Evolutionary conservation across 257 asterid species (phyloP).

Genomic region (Scutellaria galericulata): DNA sequence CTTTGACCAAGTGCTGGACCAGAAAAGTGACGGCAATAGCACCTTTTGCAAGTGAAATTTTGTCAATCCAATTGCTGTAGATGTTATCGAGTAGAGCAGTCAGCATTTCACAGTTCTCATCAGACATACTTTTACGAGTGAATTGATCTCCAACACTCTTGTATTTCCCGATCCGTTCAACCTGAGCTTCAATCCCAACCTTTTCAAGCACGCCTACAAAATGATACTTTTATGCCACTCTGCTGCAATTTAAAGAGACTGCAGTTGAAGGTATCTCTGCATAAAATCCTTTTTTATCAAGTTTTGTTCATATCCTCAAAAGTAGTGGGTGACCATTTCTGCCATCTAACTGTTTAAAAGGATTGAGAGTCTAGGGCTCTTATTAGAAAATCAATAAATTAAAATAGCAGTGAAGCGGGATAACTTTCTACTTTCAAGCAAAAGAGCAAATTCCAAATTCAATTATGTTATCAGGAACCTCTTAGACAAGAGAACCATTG

Average conservation of each 20-base stretch:
- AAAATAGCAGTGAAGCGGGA: no score
- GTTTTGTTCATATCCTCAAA: no score
- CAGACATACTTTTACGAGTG: constrained; percentile 75
- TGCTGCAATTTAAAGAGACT: constrained; percentile 31
- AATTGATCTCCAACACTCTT: constrained; percentile 97
- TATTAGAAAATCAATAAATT: no score
- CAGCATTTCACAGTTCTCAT: constrained; percentile 89
- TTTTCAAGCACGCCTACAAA: constrained; percentile 84
- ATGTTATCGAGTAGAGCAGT: constrained; percentile 84
- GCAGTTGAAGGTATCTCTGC: constrained; percentile 15
- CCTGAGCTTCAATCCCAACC: constrained; percentile 90
- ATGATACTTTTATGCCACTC: constrained; percentile 33
- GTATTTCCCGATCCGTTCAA: constrained; percentile 88
- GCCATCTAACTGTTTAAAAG: no score
- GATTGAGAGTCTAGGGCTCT: no score
- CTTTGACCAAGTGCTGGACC: no score
- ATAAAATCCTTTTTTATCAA: background rate
- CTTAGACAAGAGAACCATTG: no score
- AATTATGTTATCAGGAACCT: no score
- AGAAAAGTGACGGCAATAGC: constrained; percentile 16
- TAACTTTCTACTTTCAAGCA: no score
- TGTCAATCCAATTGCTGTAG: constrained; percentile 81
- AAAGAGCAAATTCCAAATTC: no score
- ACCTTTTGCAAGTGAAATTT: constrained; percentile 77
- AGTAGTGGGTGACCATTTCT: no score